Conservation (phyloP, 1,284 basidiomycete genomes). For the Vanrija pseudolonga region DNA sequence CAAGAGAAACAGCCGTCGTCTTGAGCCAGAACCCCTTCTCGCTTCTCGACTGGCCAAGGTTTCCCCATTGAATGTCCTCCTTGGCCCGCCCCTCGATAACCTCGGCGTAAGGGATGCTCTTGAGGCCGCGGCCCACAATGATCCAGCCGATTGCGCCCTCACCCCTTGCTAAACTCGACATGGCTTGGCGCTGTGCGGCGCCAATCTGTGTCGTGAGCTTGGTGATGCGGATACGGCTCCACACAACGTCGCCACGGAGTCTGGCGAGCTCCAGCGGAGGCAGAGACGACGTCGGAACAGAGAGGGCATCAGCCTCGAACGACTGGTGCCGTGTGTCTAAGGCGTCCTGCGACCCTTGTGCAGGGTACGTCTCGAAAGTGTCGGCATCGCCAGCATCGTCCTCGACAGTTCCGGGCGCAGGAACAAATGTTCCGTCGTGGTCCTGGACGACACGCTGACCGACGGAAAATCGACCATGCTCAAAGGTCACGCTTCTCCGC, state of each 20-base stretch:
- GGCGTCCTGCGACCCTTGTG: no score
- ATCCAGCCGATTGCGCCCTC: conserved; percentile 63
- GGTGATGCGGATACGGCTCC: neutral
- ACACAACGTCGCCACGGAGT: conserved; percentile 1
- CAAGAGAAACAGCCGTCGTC: conserved; percentile 53
- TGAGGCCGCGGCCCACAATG: conserved; percentile 64
- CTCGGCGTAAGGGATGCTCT: conserved; percentile 61
- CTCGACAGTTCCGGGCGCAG: conserved; percentile 2
- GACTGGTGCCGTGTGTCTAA: no score
- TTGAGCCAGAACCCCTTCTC: conserved; percentile 59
- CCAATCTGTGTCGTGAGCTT: conserved; percentile 65
- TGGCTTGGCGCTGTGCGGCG: conserved; percentile 61
- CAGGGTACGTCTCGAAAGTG: no score
- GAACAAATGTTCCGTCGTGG: conserved; percentile 54
- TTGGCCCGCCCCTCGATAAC: conserved; percentile 70
- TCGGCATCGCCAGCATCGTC: no score
- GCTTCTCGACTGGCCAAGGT: conserved; percentile 61
- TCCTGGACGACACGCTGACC: conserved; percentile 61
- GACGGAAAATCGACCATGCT: conserved; percentile 65
- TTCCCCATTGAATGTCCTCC: conserved; percentile 74
- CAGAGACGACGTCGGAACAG: neutral
- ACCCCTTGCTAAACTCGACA: conserved; percentile 63
- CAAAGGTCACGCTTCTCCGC: conserved; percentile 1
- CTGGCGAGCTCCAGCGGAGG: neutral
- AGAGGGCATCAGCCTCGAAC: neutral